phyloP scores from a whole-genome alignment of 441 rosid genomes.

The Aquilaria agallochum region DNA sequence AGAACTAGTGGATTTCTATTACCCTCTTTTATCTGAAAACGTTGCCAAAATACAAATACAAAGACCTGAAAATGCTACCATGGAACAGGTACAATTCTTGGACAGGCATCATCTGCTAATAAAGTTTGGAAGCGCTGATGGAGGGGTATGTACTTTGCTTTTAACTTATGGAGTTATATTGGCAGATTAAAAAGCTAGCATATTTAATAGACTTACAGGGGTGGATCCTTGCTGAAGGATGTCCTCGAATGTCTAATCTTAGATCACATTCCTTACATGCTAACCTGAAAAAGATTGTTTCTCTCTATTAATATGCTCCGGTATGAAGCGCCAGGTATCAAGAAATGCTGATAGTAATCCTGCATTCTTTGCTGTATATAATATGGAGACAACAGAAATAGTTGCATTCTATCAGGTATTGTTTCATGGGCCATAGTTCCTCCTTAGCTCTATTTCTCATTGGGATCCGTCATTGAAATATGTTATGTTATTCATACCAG shows the following conservation, averaged over 20 bases:
- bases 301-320: background rate
- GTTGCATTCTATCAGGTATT: slow-evolving; percentile 92
- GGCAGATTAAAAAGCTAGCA: too few species aligned
- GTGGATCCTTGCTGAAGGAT: background rate
- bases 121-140: slow-evolving; percentile 95
- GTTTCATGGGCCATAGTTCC: slow-evolving; percentile 7
- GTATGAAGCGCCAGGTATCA: slow-evolving; percentile 44
- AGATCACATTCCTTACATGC: background rate
- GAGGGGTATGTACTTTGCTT: slow-evolving; percentile 46
- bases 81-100: slow-evolving; percentile 85
- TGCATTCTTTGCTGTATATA: slow-evolving; percentile 90
- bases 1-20: slow-evolving; percentile 3
- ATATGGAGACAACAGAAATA: slow-evolving; percentile 96
- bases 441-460: background rate
- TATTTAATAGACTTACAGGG: too few species aligned
- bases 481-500: slow-evolving; percentile 36
- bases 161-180: background rate
- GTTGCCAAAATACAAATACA: slow-evolving; percentile 2
- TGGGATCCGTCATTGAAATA: slow-evolving; percentile 6
- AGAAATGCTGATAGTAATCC: slow-evolving; percentile 70
- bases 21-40: background rate
- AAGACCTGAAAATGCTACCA: slow-evolving; percentile 9
- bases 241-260: background rate
- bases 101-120: slow-evolving; percentile 91
- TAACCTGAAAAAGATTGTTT: background rate